These are phyloP conservation scores for Dictyostelium brefeldianum DNA, from an alignment of 78 protist species.

Conservation along the genomic window DNA sequence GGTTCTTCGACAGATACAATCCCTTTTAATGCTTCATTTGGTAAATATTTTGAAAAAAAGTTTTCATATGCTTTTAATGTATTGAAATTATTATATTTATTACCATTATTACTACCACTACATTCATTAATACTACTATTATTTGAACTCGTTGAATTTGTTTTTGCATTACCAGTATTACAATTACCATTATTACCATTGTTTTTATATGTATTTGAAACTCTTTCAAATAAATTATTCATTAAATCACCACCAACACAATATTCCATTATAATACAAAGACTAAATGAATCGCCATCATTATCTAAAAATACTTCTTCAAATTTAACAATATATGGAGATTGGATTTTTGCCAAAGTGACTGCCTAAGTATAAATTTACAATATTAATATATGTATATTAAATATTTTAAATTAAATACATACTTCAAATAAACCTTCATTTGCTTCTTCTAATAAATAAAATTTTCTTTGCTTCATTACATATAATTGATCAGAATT, in stretches of 20 bases:
- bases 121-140: not conserved
- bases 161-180: not conserved
- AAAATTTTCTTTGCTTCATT: constrained; percentile 53
- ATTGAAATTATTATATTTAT: not conserved
- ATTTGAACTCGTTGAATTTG: not conserved
- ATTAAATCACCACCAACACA: constrained; percentile 67
- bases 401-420: not conserved
- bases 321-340: constrained; percentile 23
- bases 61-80: constrained; percentile 1
- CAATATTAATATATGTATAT: not conserved
- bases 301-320: constrained; percentile 59
- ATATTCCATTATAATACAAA: constrained; percentile 75
- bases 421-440: constrained; percentile 46
- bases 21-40: not conserved
- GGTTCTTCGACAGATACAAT: not conserved
- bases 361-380: constrained; percentile 14
- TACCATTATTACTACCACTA: not conserved
- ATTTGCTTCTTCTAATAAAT: constrained; percentile 41
- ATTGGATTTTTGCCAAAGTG: constrained; percentile 35
- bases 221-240: constrained; percentile 23
- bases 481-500: constrained; percentile 44
- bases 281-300: constrained; percentile 3
- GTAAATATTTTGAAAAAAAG: not conserved
- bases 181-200: not conserved
- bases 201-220: not conserved